Base-by-base conservation (phyloP, 2,329 filamentous ascomycete species). In the Colletotrichum orchidophilum region DNA sequence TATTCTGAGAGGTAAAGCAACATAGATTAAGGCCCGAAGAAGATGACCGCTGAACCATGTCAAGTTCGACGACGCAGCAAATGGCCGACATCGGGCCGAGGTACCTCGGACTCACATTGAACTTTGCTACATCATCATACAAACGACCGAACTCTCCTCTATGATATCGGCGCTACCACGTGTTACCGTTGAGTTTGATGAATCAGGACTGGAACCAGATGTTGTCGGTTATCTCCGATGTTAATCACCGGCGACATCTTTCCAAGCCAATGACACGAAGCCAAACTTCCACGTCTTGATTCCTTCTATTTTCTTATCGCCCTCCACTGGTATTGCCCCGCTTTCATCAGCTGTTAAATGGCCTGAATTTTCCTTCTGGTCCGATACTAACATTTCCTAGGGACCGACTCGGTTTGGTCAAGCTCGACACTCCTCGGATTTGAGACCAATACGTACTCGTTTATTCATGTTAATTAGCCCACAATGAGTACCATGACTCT, bases 221-320 rank as follows among this genome's bases (percentile, higher is more conserved):
- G 18, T 18, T 7, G 26, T n/a, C 66, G 66, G 66, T 42, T 31
- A 65, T n/a, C 61, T 46, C 61, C 66, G 66, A 59, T 24, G 53
- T 52, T 24, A 21, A 46, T 33, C 9, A 8, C 8, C 3, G 3
- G 53, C 6, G 18, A n/a, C 33, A 15, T 52, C 50, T 21, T 49
- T n/a, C 18, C 29, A 27, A 39, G 52, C 65, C 60, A 57, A 54
- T 52, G 13, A 35, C n/a, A 12, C 26, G 5, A 24, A 24, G 21
- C 15, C 13, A 11, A 11, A 2, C 6, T 39, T 31, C 39, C 53
- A 61, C 61, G 42, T 52, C 52, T 50, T 18, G 15, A 33, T 29
- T 33, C 27, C 27, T 26, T 3, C 12, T n/a, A 49, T 3, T 29
- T 11, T 9, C 39, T 46, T 64, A 69, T 64, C 66, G 39, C 53